Conservation (phyloP, 306 rosid species). For the Oxytropis ochrocephala region DNA sequence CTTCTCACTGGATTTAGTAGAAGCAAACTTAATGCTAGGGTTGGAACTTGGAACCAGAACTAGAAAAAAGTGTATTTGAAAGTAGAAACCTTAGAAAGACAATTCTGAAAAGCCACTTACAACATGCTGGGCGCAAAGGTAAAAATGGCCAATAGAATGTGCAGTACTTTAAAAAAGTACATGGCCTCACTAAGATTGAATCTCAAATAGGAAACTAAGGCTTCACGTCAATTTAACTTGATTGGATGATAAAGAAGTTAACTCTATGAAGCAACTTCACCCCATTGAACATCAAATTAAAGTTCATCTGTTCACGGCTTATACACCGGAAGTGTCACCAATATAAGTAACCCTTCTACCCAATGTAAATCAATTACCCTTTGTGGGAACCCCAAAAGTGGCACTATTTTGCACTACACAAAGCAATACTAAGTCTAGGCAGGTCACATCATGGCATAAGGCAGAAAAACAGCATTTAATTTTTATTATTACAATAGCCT, state of each 20-base stretch:
- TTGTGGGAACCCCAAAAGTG: neutral
- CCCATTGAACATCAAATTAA: neutral
- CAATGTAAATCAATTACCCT: neutral
- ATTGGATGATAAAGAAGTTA: neutral
- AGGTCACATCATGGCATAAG: neutral
- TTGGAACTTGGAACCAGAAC: neutral
- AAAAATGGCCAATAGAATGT: neutral
- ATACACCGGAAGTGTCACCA: neutral
- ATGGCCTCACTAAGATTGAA: neutral
- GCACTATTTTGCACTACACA: neutral
- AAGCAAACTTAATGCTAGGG: neutral
- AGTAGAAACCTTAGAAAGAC: neutral
- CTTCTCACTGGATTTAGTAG: neutral
- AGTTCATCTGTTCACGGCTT: neutral
- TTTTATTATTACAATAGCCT: neutral
- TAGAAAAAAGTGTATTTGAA: neutral
- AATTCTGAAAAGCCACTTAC: neutral
- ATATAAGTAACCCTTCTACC: neutral
- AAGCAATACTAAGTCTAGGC: neutral
- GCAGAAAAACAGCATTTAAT: neutral
- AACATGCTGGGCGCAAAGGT: neutral
- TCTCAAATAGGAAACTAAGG: neutral
- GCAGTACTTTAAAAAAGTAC: neutral
- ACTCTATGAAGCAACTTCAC: neutral
- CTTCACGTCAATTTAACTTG: neutral